phyloP scores from a whole-genome alignment of 2,329 filamentous ascomycete species.

The Diaporthe capsici region DNA sequence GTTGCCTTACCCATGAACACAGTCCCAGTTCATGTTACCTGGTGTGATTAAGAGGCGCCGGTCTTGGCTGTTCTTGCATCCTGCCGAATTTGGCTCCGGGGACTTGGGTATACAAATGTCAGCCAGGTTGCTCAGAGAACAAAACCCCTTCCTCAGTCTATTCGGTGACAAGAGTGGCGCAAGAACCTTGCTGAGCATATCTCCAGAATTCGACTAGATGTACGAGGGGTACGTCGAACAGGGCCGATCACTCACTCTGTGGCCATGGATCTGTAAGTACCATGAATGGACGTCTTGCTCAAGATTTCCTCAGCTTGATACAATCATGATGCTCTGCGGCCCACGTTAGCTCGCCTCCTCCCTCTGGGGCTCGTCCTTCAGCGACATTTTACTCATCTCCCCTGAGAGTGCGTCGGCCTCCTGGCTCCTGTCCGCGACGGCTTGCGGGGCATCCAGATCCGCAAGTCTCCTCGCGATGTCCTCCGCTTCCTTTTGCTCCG shows the following conservation, averaged over 20 bases:
- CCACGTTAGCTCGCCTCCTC: constrained; percentile 42
- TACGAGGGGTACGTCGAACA: not conserved
- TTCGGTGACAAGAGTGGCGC: not conserved
- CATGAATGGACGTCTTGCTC: not conserved
- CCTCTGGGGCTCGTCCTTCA: constrained; percentile 50
- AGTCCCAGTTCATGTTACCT: not conserved
- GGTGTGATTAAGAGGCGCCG: no score
- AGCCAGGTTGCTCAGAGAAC: not conserved
- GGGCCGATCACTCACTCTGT: constrained; percentile 27
- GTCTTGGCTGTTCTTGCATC: not conserved
- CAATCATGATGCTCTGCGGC: constrained; percentile 35
- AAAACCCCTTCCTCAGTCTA: not conserved
- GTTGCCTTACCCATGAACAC: no score
- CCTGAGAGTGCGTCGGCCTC: constrained; percentile 50
- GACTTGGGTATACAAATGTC: not conserved
- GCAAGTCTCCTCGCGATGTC: constrained; percentile 59
- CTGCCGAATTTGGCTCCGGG: not conserved
- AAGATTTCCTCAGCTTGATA: constrained; percentile 1
- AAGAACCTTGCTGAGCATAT: not conserved
- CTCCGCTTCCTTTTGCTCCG: constrained; percentile 55
- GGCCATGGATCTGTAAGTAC: not conserved
- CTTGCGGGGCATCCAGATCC: constrained; percentile 58
- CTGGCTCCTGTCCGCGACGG: constrained; percentile 52
- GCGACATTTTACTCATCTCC: constrained; percentile 55
- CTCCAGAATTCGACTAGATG: not conserved